phyloP scores from a whole-genome alignment of 352 stramenopile species.

The Phytophthora nicotianae region DNA sequence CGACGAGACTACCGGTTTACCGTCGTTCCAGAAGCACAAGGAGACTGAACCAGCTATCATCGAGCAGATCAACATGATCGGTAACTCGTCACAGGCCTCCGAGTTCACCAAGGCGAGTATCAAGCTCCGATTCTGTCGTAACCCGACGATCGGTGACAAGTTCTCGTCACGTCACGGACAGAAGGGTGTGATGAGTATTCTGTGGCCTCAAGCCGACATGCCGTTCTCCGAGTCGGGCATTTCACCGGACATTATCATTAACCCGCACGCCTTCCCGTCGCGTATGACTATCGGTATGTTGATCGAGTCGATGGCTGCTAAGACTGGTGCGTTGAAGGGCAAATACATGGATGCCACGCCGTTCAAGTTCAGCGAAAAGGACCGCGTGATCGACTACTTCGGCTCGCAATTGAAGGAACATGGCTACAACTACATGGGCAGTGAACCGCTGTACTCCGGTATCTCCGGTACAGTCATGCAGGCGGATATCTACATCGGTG shows the following conservation, averaged over 20 bases:
- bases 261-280: conserved; percentile 98
- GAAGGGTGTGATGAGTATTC: conserved; percentile 99
- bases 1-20: conserved; percentile 93
- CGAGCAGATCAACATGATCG: conserved; percentile 94
- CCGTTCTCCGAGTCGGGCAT: conserved; percentile 99
- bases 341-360: conserved; percentile 98
- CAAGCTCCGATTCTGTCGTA: conserved; percentile 98
- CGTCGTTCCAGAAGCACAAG: conserved; percentile 96
- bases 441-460: conserved; percentile 98
- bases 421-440: conserved; percentile 99
- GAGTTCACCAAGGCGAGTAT: conserved; percentile 92
- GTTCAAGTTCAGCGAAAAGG: conserved; percentile 99
- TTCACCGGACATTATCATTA: conserved; percentile 99
- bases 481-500: conserved; percentile 99
- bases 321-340: conserved; percentile 98
- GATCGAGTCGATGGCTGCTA: conserved; percentile 99
- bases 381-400: conserved; percentile 99
- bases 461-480: conserved; percentile 99
- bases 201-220: conserved; percentile 99
- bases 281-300: conserved; percentile 98
- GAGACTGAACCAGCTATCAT: conserved; percentile 97
- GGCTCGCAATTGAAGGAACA: conserved; percentile 97
- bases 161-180: conserved; percentile 99
- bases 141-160: conserved; percentile 99
- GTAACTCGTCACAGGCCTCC: conserved; percentile 63